Evolutionary conservation across 371 early-diverging fungal genomes (phyloP).

Genomic region (Lichtheimia corymbifera): DNA sequence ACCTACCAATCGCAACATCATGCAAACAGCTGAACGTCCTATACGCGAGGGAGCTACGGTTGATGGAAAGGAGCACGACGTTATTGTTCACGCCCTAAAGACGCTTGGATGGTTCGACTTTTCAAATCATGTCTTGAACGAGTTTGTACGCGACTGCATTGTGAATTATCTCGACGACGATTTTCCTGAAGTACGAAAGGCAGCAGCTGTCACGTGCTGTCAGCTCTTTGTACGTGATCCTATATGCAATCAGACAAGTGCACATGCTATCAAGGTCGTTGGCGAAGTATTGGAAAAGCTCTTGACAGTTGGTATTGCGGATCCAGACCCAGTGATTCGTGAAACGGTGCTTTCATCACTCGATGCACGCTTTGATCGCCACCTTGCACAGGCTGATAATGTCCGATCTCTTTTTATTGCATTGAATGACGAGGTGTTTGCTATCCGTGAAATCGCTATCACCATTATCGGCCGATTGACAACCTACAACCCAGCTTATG

Average conservation of each 20-base stretch:
- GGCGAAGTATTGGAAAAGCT: constrained; percentile 88
- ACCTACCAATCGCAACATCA: constrained; percentile 48
- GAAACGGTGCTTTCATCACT: constrained; percentile 80
- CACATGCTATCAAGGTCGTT: constrained; percentile 85
- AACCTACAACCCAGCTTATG: constrained; percentile 89
- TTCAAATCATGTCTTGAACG: constrained; percentile 78
- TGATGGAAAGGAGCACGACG: constrained; percentile 73
- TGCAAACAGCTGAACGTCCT: constrained; percentile 43
- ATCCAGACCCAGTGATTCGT: constrained; percentile 82
- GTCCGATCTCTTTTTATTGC: constrained; percentile 89
- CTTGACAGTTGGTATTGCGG: constrained; percentile 89
- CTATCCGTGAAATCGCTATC: constrained; percentile 85
- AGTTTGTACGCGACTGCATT: constrained; percentile 89
- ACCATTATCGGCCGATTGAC: constrained; percentile 87
- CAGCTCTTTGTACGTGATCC: constrained; percentile 79
- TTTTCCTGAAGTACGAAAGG: constrained; percentile 78
- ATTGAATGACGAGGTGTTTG: constrained; percentile 91
- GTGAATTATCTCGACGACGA: constrained; percentile 87
- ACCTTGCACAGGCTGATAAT: constrained; percentile 90
- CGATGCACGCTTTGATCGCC: constrained; percentile 85
- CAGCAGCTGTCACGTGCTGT: constrained; percentile 89
- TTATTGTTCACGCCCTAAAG: constrained; percentile 82
- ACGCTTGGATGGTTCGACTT: constrained; percentile 92
- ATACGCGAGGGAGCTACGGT: constrained; percentile 48
- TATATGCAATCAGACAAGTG: constrained; percentile 78